These are phyloP conservation scores for Pyracantha coccinea DNA, from an alignment of 331 rosid genomes.

Conservation along the genomic window DNA sequence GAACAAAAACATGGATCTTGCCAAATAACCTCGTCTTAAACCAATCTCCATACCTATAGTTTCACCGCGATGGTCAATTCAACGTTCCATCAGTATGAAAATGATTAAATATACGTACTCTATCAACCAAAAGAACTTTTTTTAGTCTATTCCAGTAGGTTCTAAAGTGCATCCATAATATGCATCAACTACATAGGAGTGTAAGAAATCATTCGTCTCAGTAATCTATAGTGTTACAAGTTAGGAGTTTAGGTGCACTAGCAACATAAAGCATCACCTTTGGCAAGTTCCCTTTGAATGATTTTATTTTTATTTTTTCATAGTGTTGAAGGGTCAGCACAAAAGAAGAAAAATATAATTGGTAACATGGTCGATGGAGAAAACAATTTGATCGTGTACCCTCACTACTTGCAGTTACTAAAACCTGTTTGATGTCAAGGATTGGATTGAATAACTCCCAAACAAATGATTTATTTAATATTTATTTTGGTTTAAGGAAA, in stretches of 20 bases:
- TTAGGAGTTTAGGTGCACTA: not conserved
- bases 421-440: no score
- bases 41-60: constrained; percentile 57
- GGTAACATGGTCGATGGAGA: not conserved
- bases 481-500: no score
- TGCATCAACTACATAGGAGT: no score
- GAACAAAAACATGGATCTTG: constrained; percentile 62
- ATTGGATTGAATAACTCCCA: no score
- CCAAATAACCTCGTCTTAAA: constrained; percentile 74
- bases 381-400: not conserved
- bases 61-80: constrained; percentile 12
- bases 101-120: not conserved
- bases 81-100: constrained; percentile 1
- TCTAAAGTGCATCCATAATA: no score
- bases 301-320: not conserved
- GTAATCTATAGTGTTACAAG: no score
- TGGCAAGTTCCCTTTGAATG: not conserved
- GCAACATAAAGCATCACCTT: not conserved
- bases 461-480: no score
- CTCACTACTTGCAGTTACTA: not conserved
- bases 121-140: not conserved
- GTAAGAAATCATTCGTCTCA: no score
- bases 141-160: no score
- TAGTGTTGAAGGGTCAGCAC: not conserved
- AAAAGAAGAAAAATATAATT: not conserved